Conservation (phyloP, 225 moss, liverwort and hornwort genomes). For the Pseudisothecium myosuroides region DNA sequence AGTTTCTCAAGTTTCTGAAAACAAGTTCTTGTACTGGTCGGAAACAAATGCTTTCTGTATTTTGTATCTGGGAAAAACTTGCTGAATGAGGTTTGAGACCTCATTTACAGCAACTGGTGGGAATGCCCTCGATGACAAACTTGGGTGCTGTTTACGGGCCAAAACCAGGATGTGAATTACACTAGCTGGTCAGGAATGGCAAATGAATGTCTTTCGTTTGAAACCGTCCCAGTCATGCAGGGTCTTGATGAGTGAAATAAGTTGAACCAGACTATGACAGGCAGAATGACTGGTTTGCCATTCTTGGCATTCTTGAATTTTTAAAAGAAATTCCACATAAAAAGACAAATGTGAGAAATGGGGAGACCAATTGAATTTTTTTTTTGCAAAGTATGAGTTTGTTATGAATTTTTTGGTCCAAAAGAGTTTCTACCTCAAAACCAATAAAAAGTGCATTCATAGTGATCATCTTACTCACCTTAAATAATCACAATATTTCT, state of each 20-base stretch:
- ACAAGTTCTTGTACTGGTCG: not conserved
- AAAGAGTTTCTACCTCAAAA: not conserved
- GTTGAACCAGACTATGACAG: no score
- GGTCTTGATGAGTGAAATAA: not conserved
- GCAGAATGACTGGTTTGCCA: not conserved
- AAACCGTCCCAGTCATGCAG: not conserved
- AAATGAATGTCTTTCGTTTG: not conserved
- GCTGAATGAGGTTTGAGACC: no score
- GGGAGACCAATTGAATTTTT: not conserved
- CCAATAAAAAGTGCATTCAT: not conserved
- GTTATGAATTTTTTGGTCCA: not conserved
- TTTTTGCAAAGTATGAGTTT: no score
- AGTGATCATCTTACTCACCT: not conserved
- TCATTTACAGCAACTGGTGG: not conserved
- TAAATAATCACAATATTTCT: rapidly evolving
- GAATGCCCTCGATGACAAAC: not conserved
- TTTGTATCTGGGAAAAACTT: not conserved
- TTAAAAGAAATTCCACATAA: no score
- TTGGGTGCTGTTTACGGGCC: no score
- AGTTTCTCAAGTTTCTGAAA: not conserved
- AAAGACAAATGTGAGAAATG: not conserved
- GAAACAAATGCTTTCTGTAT: not conserved
- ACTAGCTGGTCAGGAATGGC: no score
- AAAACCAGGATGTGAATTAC: no score
- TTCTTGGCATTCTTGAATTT: not conserved